Percentiles rank a stretch among this genome's conserved stretches.
phyloP scores from a whole-genome alignment of 371 early-diverging fungal genomes.

The Fennellomyces sp. region DNA sequence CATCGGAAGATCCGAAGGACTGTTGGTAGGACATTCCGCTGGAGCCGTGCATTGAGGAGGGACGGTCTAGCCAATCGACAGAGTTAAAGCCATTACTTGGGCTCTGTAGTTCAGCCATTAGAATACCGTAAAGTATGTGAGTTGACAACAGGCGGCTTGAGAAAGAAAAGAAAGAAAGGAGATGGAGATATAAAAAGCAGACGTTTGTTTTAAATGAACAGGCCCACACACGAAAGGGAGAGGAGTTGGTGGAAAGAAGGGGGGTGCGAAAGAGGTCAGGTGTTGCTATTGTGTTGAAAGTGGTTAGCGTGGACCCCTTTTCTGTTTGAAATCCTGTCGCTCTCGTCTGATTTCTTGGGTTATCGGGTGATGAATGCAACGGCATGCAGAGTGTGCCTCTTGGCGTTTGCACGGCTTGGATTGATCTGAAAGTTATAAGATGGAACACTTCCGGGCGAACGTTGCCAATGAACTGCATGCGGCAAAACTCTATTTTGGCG shows the following conservation, averaged over 20 bases:
- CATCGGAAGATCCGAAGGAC: conserved; percentile 9
- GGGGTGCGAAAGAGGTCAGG: background rate
- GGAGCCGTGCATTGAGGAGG: conserved; percentile 5
- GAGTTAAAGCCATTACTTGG: conserved; percentile 15
- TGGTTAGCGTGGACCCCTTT: conserved; percentile 12
- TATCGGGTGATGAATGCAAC: conserved; percentile 2
- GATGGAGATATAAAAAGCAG: conserved; percentile 6
- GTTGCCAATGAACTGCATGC: conserved; percentile 14
- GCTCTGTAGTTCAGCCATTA: conserved; percentile 16
- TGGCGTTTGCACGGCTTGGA: too few relatives aligned
- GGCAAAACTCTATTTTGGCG: conserved; percentile 24
- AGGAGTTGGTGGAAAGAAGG: background rate
- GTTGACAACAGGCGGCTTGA: background rate
- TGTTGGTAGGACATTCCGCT: background rate
- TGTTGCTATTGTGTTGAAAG: conserved; percentile 10
- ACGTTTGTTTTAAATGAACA: conserved; percentile 18
- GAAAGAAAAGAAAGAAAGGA: conserved; percentile 2
- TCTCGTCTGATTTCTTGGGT: conserved; percentile 13
- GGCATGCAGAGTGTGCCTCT: conserved; percentile 5
- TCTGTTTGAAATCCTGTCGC: conserved; percentile 18
- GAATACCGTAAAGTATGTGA: background rate
- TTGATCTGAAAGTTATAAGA: conserved; percentile 1
- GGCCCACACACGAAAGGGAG: conserved; percentile 12
- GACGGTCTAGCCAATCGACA: conserved; percentile 15
- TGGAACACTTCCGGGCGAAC: conserved; percentile 5